phyloP scores from a whole-genome alignment of 2,329 filamentous ascomycete genomes.

The Neofusicoccum cordaticola region DNA sequence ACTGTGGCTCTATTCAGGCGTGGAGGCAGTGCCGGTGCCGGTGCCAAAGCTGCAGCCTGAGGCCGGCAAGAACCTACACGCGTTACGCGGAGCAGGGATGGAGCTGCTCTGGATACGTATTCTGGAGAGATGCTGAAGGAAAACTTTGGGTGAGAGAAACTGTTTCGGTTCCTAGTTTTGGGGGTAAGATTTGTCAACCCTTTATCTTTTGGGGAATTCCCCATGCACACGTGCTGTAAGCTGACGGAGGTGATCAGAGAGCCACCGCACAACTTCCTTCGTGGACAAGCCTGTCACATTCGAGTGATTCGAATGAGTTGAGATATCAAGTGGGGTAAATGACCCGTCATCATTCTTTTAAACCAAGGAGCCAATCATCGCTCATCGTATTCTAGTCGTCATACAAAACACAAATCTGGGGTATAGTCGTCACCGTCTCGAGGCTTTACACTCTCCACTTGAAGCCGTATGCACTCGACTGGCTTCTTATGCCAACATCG shows the following conservation, averaged over 20 bases:
- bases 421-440: constrained; percentile 8
- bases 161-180: background rate
- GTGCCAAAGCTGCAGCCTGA: constrained; percentile 32
- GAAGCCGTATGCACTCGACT: background rate
- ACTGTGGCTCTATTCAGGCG: constrained; percentile 30
- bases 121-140: constrained; percentile 3
- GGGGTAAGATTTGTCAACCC: background rate
- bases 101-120: background rate
- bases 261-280: background rate
- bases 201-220: background rate
- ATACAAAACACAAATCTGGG: constrained; percentile 3
- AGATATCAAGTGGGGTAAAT: background rate
- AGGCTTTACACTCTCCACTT: background rate
- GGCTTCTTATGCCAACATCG: background rate
- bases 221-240: background rate
- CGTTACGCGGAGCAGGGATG: constrained; percentile 21
- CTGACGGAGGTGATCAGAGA: background rate
- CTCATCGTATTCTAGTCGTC: background rate
- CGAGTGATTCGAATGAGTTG: background rate
- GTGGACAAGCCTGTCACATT: constrained; percentile 1
- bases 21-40: constrained; percentile 28
- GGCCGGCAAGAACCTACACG: constrained; percentile 29
- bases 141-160: constrained; percentile 26
- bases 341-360: background rate
- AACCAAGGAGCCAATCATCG: background rate